Conservation (phyloP, 352 stramenopile species). For the Phytophthora boehmeriae region DNA sequence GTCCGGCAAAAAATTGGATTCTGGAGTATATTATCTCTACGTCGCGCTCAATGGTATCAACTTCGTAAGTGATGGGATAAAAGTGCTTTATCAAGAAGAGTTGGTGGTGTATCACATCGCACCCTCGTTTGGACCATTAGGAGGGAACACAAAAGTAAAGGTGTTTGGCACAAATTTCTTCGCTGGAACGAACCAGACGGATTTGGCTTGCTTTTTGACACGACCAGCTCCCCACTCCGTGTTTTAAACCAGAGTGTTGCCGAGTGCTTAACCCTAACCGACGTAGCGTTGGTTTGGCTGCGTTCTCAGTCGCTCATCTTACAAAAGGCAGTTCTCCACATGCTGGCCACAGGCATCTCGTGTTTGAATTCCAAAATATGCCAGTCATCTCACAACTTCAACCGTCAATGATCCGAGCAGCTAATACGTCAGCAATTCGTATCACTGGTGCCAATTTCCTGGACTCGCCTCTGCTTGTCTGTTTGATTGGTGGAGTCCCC, state of each 20-base stretch:
- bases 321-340: constrained; percentile 1
- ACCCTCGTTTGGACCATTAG: constrained; percentile 47
- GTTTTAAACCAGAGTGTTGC: constrained; percentile 27
- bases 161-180: constrained; percentile 36
- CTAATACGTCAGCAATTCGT: constrained; percentile 11
- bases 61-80: constrained; percentile 47
- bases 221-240: constrained; percentile 12
- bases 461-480: constrained; percentile 44
- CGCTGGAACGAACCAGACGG: constrained; percentile 8
- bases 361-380: constrained; percentile 26
- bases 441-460: constrained; percentile 42
- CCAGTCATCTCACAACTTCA: constrained; percentile 20
- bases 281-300: constrained; percentile 6
- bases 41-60: constrained; percentile 51
- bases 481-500: constrained; percentile 26
- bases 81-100: constrained; percentile 48
- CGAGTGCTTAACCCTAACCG: constrained; percentile 30
- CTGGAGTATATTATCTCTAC: constrained; percentile 47
- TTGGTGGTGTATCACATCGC: constrained; percentile 40
- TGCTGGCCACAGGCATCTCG: constrained; percentile 1
- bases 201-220: constrained; percentile 49
- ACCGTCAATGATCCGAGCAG: constrained; percentile 24
- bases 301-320: constrained; percentile 29
- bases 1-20: constrained; percentile 33
- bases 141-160: constrained; percentile 45